Conservation (phyloP, 2,329 filamentous ascomycete species). For the Aspergillus sp. region DNA sequence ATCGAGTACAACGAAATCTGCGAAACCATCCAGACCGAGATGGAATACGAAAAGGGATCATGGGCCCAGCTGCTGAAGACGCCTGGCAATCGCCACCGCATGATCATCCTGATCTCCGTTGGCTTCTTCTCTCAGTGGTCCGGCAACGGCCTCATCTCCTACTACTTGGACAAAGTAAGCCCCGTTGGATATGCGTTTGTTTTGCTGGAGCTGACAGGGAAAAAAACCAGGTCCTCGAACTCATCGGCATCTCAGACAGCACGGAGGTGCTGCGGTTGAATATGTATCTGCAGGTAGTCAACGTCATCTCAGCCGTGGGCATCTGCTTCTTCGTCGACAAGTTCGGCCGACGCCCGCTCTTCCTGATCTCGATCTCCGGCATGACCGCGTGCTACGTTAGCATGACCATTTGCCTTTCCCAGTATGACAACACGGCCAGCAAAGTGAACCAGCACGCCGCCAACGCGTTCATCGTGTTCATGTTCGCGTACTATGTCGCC, state of each 20-base stretch:
- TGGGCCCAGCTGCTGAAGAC: constrained; percentile 35
- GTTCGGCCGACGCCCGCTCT: constrained; percentile 36
- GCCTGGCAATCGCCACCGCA: constrained; percentile 45
- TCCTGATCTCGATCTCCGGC: constrained; percentile 32
- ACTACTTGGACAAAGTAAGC: constrained; percentile 32
- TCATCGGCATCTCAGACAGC: constrained; percentile 28
- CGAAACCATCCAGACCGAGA: constrained; percentile 36
- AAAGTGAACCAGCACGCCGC: constrained; percentile 21
- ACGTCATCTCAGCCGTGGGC: constrained; percentile 25
- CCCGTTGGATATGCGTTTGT: no score
- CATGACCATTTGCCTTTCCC: constrained; percentile 33
- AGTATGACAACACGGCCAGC: constrained; percentile 19
- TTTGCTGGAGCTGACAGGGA: no score
- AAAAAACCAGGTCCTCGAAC: constrained; percentile 28
- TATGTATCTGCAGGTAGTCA: constrained; percentile 32
- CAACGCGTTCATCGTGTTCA: constrained; percentile 34
- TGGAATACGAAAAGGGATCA: constrained; percentile 37
- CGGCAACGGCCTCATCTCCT: constrained; percentile 39
- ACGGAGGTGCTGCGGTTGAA: constrained; percentile 35
- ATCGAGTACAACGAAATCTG: constrained; percentile 30
- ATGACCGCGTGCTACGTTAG: constrained; percentile 38
- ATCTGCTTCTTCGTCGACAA: constrained; percentile 35
- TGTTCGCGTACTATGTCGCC: constrained; percentile 36
- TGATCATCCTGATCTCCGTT: constrained; percentile 45
- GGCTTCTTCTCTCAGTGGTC: constrained; percentile 52